These are phyloP conservation scores for Funneliformis mosseae DNA, from an alignment of 192 early-diverging fungal genomes.

Conservation along the genomic window DNA sequence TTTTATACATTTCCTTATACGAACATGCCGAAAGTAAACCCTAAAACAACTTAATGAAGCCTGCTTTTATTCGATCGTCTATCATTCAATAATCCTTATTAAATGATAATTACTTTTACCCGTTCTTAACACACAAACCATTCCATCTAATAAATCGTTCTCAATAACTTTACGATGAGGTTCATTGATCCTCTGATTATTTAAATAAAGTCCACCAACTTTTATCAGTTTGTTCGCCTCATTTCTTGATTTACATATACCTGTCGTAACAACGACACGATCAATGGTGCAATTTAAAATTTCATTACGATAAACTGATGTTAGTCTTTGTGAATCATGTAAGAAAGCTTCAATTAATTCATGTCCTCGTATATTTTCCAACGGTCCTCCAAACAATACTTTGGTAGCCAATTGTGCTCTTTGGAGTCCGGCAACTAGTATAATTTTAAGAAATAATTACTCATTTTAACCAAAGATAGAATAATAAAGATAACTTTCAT, in stretches of 20 bases:
- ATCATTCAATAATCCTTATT: slow-evolving; percentile 36
- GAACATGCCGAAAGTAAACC: too few relatives aligned
- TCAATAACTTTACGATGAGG: slow-evolving; percentile 42
- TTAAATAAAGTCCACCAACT: slow-evolving; percentile 82
- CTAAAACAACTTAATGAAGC: too few relatives aligned
- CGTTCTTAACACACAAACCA: slow-evolving; percentile 68
- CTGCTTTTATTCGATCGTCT: neutral
- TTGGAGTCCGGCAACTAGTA: slow-evolving; percentile 55
- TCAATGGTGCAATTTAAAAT: slow-evolving; percentile 58
- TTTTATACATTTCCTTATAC: too few relatives aligned
- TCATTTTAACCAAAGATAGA: slow-evolving; percentile 8
- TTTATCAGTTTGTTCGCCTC: slow-evolving; percentile 77
- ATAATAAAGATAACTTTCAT: neutral
- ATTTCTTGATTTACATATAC: slow-evolving; percentile 73
- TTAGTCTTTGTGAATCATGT: slow-evolving; percentile 61
- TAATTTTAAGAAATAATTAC: neutral
- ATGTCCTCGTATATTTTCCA: slow-evolving; percentile 45
- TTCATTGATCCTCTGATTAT: slow-evolving; percentile 59
- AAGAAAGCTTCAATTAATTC: slow-evolving; percentile 77
- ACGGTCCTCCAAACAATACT: slow-evolving; percentile 69
- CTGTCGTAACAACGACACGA: slow-evolving; percentile 60
- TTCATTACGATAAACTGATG: slow-evolving; percentile 41
- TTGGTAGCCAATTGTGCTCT: slow-evolving; percentile 72
- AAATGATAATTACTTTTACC: slow-evolving; percentile 83
- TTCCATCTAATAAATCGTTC: slow-evolving; percentile 64